Evolutionary conservation across 352 stramenopile species (phyloP), one percentile per base, ranked within the genome.

Genomic region (Phytophthora ramorum): DNA sequence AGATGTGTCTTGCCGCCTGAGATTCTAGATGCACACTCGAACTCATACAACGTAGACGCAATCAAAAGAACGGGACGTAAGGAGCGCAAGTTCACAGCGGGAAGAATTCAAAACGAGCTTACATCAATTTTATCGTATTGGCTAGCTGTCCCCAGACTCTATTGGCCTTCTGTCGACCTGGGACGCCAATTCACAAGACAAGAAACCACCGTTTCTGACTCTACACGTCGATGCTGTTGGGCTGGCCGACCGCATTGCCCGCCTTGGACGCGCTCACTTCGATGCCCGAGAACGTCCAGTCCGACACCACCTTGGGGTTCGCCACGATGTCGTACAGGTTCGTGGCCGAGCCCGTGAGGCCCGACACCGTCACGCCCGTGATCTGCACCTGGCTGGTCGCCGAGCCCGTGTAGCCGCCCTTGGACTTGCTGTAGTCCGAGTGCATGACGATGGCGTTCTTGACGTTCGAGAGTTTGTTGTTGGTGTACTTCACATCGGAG

Each of bases 251-350:
- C 28, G 55, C 37, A 9, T 55, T 65, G 17, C 64, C 64, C 24
- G 53, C 53, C 14, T 28, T 32, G 7, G 51, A 62, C 13, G 58
- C 47, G 14, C 6, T 64, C 30, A 65, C 56, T 9, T 60, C 45
- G 26, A 71, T 49, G 2, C 20, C 58, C 46, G 65, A 68, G 53
- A 73, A 73, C 7, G 26, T 24, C 65, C 58, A 68, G 58, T 35
- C 53, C 7, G 60, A 66, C 17, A 66, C 66, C 13, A 52, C 55
- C 20, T 59, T 63, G 12, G 66, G 51, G 60, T 78, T 74, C 5
- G 53, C 60, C 16, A 60, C 26, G 34, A 77, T 70, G 51, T 78
- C 71, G 59, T 75, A 80, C 53, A 73, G 24, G 55, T 80, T 77
- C 1, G 34, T 77, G 24, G 72, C 68, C 3, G 72, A 66, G 7